Conservation (phyloP, 495 filamentous ascomycete genomes). For the Talaromyces stipitatus region DNA sequence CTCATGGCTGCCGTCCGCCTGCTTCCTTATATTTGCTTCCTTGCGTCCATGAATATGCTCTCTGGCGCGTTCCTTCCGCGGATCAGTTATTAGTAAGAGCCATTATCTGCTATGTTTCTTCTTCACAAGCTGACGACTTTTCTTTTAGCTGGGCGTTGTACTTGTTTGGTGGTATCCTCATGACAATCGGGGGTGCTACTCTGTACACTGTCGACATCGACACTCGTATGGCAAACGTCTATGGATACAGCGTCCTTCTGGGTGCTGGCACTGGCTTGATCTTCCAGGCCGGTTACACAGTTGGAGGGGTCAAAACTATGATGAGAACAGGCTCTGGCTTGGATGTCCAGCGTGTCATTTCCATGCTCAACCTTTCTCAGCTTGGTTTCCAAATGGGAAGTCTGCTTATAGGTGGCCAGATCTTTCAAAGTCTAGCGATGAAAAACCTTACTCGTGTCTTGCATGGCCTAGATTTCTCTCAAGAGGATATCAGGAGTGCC, state of each 20-base stretch:
- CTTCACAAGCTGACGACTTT: not conserved
- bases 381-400: not conserved
- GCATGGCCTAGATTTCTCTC: not conserved
- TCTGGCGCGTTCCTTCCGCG: not conserved
- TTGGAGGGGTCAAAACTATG: conserved; percentile 28
- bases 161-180: conserved; percentile 39
- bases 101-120: not conserved
- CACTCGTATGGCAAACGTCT: conserved; percentile 19
- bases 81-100: not conserved
- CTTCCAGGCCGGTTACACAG: conserved; percentile 40
- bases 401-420: conserved; percentile 4
- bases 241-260: conserved; percentile 25
- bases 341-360: conserved; percentile 3
- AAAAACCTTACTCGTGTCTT: not conserved
- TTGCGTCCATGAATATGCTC: conserved; percentile 14
- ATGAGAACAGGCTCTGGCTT: not conserved
- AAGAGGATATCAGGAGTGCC: conserved; percentile 3
- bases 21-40: conserved; percentile 15
- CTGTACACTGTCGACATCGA: conserved; percentile 33
- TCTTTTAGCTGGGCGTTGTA: conserved; percentile 22
- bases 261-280: conserved; percentile 32
- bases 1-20: conserved; percentile 32
- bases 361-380: conserved; percentile 1
- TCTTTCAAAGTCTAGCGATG: not conserved
- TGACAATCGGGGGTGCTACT: not conserved